Conservation (phyloP, 768 basidiomycete genomes). For the Coprinopsis sp. region DNA sequence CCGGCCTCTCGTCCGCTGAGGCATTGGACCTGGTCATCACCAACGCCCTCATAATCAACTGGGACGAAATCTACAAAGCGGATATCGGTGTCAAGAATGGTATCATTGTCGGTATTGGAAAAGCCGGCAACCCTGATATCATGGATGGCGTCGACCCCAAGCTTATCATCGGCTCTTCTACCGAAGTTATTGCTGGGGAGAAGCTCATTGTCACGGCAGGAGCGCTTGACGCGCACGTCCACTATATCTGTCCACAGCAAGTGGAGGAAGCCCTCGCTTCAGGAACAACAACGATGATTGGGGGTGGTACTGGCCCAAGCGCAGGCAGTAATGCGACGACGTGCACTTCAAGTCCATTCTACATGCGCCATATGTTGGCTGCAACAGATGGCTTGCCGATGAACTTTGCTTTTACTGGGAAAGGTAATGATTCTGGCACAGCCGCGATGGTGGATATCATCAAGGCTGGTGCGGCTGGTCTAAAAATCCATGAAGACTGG, state of each 20-base stretch:
- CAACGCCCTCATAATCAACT: constrained; percentile 91
- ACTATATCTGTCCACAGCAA: constrained; percentile 94
- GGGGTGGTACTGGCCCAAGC: constrained; percentile 93
- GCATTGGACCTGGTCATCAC: constrained; percentile 91
- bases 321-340: constrained; percentile 91
- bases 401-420: constrained; percentile 95
- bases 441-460: constrained; percentile 76
- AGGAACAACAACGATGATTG: constrained; percentile 91
- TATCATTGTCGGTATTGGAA: constrained; percentile 83
- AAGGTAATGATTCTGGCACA: constrained; percentile 86
- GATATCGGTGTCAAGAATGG: constrained; percentile 92
- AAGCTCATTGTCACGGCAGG: constrained; percentile 93
- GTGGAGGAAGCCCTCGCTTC: constrained; percentile 79
- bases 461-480: constrained; percentile 76
- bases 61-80: constrained; percentile 95
- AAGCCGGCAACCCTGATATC: constrained; percentile 93
- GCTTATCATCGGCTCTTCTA: constrained; percentile 83
- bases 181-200: constrained; percentile 95
- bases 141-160: constrained; percentile 74
- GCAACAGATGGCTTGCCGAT: constrained; percentile 88
- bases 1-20: constrained; percentile 59
- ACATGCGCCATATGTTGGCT: constrained; percentile 85
- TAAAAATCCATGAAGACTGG: constrained; percentile 99
- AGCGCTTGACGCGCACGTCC: constrained; percentile 86
- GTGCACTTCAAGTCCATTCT: constrained; percentile 87